Percentiles rank a stretch among this genome's conserved stretches.
These are phyloP conservation scores for Kewa caespitosa DNA, from an alignment of 179 eudicot genomes.

Conservation along the genomic window DNA sequence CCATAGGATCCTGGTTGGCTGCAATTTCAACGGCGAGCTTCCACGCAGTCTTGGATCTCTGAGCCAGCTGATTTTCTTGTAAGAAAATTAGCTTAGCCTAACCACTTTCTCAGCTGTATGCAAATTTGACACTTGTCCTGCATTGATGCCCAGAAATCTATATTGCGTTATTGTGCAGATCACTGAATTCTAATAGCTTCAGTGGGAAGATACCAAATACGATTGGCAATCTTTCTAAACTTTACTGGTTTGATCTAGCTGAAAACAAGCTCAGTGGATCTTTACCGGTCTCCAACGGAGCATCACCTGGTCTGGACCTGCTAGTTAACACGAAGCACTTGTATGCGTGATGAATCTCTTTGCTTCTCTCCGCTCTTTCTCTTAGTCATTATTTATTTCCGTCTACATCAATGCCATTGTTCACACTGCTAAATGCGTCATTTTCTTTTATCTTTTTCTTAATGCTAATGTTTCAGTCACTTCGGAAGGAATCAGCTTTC, in stretches of 20 bases:
- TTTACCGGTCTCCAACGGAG: conserved; percentile 68
- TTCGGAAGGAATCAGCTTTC: conserved; percentile 70
- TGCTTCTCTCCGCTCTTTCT: background rate
- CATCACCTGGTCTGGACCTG: conserved; percentile 67
- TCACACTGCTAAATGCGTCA: background rate
- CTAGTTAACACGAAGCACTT: conserved; percentile 63
- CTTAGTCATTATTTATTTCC: background rate
- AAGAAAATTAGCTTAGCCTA: too few species aligned
- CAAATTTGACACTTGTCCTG: background rate
- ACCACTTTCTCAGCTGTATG: too few species aligned
- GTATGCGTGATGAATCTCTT: conserved; percentile 39
- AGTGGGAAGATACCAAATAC: conserved; percentile 70
- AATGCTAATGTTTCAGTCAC: conserved; percentile 61
- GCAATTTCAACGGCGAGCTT: conserved; percentile 57
- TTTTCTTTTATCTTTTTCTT: background rate
- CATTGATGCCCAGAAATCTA: conserved; percentile 6
- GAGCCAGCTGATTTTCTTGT: conserved; percentile 43
- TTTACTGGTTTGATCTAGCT: conserved; percentile 82
- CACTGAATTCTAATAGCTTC: conserved; percentile 69
- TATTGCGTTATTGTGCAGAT: conserved; percentile 41
- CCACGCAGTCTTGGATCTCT: conserved; percentile 62
- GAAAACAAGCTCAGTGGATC: conserved; percentile 71
- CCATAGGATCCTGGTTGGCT: conserved; percentile 53
- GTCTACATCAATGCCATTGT: background rate
- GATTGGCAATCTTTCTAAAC: conserved; percentile 60